Evolutionary conservation across 164 flowering plant genomes (phyloP), one percentile per base, ranked within the genome.

Genomic region (Euptelea pleiosperma): DNA sequence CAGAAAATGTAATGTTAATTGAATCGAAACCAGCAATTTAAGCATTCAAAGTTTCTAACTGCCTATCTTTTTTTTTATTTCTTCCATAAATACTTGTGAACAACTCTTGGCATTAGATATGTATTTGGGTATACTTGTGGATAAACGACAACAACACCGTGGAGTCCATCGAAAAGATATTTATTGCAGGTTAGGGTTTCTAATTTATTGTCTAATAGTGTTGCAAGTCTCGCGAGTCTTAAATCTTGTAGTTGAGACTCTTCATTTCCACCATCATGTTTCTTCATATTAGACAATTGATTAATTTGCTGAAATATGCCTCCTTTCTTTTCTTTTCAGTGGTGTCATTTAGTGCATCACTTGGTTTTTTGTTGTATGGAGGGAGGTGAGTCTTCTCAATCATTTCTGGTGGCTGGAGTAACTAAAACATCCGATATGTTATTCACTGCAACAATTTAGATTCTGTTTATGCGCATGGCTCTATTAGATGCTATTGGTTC

Each of bases 91-190:
- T n/a, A n/a, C n/a, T n/a, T n/a, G n/a, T n/a, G n/a, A 24, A 16
- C 12, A 16, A 26, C 14, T 55, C 26, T 68, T 67, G 46, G 37
- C 14, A 28, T 71, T 83, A 94, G 99, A 80, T 72, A 34, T 73
- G 95, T 64, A 77, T 94, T 45, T 93, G 99, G 99, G 53, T 83
- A 14, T 82, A 82, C 80, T 68, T 88, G 33, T 86, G 97, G 95
- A 65, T 94, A 67, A 70, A 90, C 70, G 91, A 85, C 72, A 86
- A 73, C 72, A 77, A 67, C 26, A 70, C 70, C 9, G 82, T 78
- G 50, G 88, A 83, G 63, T 69, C 80, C 47, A 54, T 85, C 58
- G 97, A 88, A 54, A 83, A 82, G 61, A 75, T 93, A 74, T 91
- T 88, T 60, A 75, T 94, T 61, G 96, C 97, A 81, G 97, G 97